Conservation (phyloP, 768 basidiomycete genomes). For the Lyophyllum decastes region DNA sequence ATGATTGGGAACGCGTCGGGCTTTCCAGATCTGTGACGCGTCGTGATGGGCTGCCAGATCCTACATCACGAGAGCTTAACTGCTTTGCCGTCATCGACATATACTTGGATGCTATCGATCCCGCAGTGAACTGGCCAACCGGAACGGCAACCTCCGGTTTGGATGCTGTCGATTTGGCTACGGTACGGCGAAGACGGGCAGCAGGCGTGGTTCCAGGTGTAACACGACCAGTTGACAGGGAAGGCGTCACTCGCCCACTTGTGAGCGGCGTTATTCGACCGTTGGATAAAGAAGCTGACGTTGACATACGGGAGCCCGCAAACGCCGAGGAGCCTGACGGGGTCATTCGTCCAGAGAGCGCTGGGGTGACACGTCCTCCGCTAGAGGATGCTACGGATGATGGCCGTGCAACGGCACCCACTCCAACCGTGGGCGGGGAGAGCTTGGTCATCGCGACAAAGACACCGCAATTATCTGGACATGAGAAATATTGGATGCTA, state of each 20-base stretch:
- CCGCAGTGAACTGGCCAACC: slow-evolving; percentile 64
- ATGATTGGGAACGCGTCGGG: slow-evolving; percentile 27
- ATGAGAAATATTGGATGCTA: slow-evolving; percentile 84
- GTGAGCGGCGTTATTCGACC: slow-evolving; percentile 42
- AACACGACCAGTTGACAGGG: slow-evolving; percentile 34
- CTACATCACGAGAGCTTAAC: slow-evolving; percentile 51
- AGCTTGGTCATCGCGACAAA: slow-evolving; percentile 87
- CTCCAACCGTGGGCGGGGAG: slow-evolving; percentile 70
- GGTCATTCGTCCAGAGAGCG: slow-evolving; percentile 50
- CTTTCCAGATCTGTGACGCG: slow-evolving; percentile 20
- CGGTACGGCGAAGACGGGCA: slow-evolving; percentile 28
- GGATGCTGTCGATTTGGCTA: slow-evolving; percentile 32
- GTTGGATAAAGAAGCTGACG: slow-evolving; percentile 37
- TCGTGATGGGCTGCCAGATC: slow-evolving; percentile 32
- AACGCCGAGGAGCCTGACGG: slow-evolving; percentile 42
- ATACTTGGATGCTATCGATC: slow-evolving; percentile 85
- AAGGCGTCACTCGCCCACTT: slow-evolving; percentile 54
- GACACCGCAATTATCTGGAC: slow-evolving; percentile 85
- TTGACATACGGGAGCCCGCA: slow-evolving; percentile 25
- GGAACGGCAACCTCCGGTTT: slow-evolving; percentile 33
- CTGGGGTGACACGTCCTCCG: slow-evolving; percentile 62
- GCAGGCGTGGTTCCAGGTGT: slow-evolving; percentile 41
- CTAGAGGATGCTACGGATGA: slow-evolving; percentile 80
- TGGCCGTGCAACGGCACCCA: slow-evolving; percentile 55
- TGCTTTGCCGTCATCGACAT: slow-evolving; percentile 84